Conservation (phyloP, 768 basidiomycete species). For the Tubosaeta sp. region DNA sequence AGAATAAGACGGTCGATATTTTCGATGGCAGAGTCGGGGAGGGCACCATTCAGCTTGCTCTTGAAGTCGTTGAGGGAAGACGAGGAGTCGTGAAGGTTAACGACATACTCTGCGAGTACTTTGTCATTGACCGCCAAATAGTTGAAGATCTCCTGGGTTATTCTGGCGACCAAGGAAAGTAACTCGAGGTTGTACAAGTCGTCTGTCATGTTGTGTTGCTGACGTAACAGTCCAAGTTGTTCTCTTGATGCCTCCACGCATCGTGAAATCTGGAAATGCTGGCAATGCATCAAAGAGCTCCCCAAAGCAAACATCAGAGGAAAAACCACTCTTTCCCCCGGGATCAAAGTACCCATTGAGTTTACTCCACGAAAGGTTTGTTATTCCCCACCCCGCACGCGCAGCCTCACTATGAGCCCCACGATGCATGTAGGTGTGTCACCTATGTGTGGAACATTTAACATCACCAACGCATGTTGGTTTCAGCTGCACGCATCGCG, state of each 20-base stretch:
- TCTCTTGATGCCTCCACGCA: no score
- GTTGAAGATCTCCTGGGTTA: conserved; percentile 91
- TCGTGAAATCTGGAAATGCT: conserved; percentile 87
- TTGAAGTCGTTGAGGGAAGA: conserved; percentile 81
- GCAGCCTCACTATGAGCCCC: conserved; percentile 1
- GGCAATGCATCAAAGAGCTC: conserved; percentile 72
- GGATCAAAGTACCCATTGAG: conserved; percentile 83
- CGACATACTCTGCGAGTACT: conserved; percentile 92
- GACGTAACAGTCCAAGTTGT: conserved; percentile 22
- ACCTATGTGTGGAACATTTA: not conserved
- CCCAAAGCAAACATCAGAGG: conserved; percentile 24
- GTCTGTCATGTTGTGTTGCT: conserved; percentile 48
- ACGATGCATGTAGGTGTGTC: not conserved
- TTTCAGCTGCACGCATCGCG: no score
- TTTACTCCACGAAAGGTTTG: conserved; percentile 73
- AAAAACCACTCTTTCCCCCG: conserved; percentile 69
- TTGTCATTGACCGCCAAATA: conserved; percentile 85
- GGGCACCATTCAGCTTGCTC: conserved; percentile 68
- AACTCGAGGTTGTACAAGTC: conserved; percentile 93
- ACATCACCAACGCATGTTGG: not conserved
- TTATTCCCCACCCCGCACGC: not conserved
- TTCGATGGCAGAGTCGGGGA: conserved; percentile 87
- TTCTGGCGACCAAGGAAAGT: conserved; percentile 85
- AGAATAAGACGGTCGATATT: conserved; percentile 94
- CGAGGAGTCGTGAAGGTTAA: conserved; percentile 81